Base-by-base conservation (phyloP, 768 basidiomycete species). In the Calocera cornea region DNA sequence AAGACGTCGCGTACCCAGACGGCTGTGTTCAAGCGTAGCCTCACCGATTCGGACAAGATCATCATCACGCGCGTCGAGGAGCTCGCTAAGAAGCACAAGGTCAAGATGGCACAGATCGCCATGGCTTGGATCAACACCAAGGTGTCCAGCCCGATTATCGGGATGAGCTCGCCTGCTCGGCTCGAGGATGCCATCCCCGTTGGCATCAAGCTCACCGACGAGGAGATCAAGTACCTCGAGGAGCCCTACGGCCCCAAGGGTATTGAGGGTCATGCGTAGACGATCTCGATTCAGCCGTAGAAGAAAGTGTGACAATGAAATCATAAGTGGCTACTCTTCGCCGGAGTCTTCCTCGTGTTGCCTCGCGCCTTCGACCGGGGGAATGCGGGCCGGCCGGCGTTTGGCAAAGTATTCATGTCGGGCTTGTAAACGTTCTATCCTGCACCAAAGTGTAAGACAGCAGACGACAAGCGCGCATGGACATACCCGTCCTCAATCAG, bases 91-190 rank as follows among this genome's bases (percentile, higher is more conserved):
- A 70, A 73, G 63, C 68, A 68, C 41, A 72, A 71, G 0, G 64
- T 73, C 31, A 67, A 70, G 40, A 77, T 77, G 76, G 74, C 75
- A 7, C 75, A 76, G 60, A 70, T 78, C 44, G 74, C 76, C 0
- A 31, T 76, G 1, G 78, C 77, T 2, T 79, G 77, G 72, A 64
- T 69, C 2, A 40, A 70, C 2, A 34, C 68, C 0, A 68, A 75
- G 36, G 65, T 75, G 34, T 65, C 72, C 50, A 65, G 68, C n/a
- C 70, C 70, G 24, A 71, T 71, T 44, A 63, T 71, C 49, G 70
- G 70, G 16, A 71, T 69, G 49, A 67, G 65, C 40, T 65, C 54
- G 36, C 64, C 66, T 0, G 47, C 64, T 29, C 64, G 63, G 0
- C 64, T 69, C n/a, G 68, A 71, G 34, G 68, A 69, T 31, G 68